These are phyloP conservation scores for Hypoxylon sp. DNA, from an alignment of 2,329 filamentous ascomycete species.

Conservation along the genomic window DNA sequence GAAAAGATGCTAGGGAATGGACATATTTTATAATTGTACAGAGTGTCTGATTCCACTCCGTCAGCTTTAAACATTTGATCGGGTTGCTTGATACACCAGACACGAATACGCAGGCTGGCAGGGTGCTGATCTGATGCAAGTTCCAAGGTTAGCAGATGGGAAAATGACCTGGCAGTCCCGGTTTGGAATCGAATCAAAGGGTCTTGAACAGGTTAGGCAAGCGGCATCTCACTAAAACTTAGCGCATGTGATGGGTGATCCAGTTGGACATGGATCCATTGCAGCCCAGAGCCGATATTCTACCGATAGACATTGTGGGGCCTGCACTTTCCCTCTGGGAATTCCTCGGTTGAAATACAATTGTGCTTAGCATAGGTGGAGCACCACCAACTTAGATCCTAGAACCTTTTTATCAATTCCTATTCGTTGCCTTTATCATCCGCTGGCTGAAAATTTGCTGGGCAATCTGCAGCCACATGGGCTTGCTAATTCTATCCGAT, in stretches of 20 bases:
- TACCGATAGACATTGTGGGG: too few relatives aligned
- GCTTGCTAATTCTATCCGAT: slow-evolving; percentile 8
- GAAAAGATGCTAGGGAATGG: background rate
- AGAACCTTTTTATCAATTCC: too few relatives aligned
- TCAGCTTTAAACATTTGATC: background rate
- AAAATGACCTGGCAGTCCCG: slow-evolving; percentile 7
- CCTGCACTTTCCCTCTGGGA: too few relatives aligned
- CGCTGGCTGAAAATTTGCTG: background rate
- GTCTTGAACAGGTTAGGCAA: background rate
- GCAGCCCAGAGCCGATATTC: slow-evolving; percentile 23
- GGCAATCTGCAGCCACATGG: background rate
- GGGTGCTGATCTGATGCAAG: slow-evolving; percentile 23
- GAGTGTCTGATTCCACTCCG: background rate
- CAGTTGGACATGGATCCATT: too few relatives aligned
- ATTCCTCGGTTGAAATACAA: too few relatives aligned
- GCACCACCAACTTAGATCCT: too few relatives aligned
- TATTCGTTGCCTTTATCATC: too few relatives aligned
- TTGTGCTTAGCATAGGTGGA: too few relatives aligned
- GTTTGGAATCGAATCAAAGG: background rate
- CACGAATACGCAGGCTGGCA: slow-evolving; percentile 25
- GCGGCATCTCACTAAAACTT: background rate
- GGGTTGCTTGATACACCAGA: slow-evolving; percentile 5
- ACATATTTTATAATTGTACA: slow-evolving; percentile 13
- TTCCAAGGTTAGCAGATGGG: slow-evolving; percentile 5
- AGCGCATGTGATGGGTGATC: background rate